Percentiles rank a stretch among this genome's conserved stretches.
Evolutionary conservation across 2,329 filamentous ascomycete species (phyloP).

Genomic region (Metarhizium rileyi): DNA sequence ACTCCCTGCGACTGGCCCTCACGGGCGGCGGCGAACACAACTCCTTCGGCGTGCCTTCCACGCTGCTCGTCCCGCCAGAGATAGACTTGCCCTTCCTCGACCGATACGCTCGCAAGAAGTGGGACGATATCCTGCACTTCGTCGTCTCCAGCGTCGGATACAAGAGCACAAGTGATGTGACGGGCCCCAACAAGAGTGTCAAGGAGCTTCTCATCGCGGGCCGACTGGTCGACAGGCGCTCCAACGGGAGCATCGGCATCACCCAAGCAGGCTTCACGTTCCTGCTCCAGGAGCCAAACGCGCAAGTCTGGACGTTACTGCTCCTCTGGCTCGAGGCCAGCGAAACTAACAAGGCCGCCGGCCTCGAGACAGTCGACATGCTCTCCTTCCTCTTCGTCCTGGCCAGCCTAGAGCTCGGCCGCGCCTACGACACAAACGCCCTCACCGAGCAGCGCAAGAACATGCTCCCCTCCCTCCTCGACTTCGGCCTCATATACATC

Average conservation of each 20-base stretch:
- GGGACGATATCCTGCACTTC: conserved; percentile 94
- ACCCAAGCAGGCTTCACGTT: conserved; percentile 93
- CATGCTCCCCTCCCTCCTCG: conserved; percentile 83
- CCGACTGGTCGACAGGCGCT: conserved; percentile 60
- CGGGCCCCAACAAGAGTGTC: conserved; percentile 62
- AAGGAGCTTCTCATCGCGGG: conserved; percentile 76
- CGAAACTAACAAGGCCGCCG: conserved; percentile 45
- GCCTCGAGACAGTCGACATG: conserved; percentile 85
- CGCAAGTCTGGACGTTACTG: conserved; percentile 91
- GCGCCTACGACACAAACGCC: conserved; percentile 79
- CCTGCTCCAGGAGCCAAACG: conserved; percentile 86
- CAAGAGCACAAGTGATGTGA: conserved; percentile 35
- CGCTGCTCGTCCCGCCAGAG: conserved; percentile 48
- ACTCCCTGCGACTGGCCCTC: conserved; percentile 74
- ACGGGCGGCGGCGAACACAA: conserved; percentile 78
- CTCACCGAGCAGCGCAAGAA: conserved; percentile 72
- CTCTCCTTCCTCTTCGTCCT: conserved; percentile 94
- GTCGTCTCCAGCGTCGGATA: conserved; percentile 71
- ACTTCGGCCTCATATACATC: conserved; percentile 86
- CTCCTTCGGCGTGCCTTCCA: conserved; percentile 83
- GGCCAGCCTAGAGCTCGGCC: conserved; percentile 82
- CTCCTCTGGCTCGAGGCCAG: conserved; percentile 87
- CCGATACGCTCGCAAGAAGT: conserved; percentile 75
- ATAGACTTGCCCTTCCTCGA: conserved; percentile 70
- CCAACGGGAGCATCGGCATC: conserved; percentile 63